These are phyloP conservation scores for Starmera amethionina DNA, from an alignment of 805 yeast genomes.

Conservation along the genomic window DNA sequence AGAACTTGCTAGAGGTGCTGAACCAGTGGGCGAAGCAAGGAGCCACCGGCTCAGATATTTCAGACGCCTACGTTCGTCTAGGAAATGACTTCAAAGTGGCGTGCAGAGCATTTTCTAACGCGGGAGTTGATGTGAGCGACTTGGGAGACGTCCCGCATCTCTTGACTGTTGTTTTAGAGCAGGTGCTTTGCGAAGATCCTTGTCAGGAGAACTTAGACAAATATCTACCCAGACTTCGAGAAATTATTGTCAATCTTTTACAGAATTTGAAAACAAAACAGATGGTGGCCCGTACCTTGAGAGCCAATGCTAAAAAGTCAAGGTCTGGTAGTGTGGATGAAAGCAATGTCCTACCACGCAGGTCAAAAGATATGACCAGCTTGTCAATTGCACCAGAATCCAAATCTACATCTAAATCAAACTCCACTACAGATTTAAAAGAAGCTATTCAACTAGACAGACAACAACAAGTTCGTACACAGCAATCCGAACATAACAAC, in stretches of 20 bases:
- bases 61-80: conserved; percentile 81
- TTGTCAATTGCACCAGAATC: too few species aligned
- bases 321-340: too few species aligned
- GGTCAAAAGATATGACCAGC: too few species aligned
- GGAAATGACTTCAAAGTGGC: conserved; percentile 92
- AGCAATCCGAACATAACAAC: too few species aligned
- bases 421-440: too few species aligned
- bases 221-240: conserved; percentile 77
- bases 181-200: conserved; percentile 77
- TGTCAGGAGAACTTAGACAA: conserved; percentile 73
- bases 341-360: too few species aligned
- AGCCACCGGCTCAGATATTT: conserved; percentile 77
- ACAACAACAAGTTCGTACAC: too few species aligned
- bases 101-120: conserved; percentile 64
- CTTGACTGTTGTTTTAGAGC: conserved; percentile 70
- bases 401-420: too few species aligned
- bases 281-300: conserved; percentile 34
- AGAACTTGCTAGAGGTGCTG: conserved; percentile 73
- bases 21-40: conserved; percentile 83
- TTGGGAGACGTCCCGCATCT: conserved; percentile 86
- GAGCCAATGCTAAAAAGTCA: conserved; percentile 13
- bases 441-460: too few species aligned
- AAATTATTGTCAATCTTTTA: conserved; percentile 71
- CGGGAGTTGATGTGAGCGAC: conserved; percentile 75
- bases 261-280: conserved; percentile 79